Evolutionary conservation across 2,329 filamentous ascomycete species (phyloP), one percentile per base, ranked within the genome.

Genomic region (Sclerotinia minor): DNA sequence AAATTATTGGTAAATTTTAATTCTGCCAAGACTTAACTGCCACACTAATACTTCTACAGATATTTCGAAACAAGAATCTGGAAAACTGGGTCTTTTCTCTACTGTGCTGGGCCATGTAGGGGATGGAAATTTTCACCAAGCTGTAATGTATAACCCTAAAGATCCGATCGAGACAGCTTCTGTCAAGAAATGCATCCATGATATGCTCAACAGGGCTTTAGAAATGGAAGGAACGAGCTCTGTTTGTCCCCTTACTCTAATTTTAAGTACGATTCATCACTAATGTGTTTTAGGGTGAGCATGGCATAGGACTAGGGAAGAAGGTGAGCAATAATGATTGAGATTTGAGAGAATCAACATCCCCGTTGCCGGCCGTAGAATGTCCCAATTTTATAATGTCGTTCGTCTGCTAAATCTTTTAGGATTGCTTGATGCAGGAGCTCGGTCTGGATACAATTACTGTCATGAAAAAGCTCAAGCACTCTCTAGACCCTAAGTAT

Each of bases 201-300:
- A 91, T 72, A 96, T 97, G 92, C 91, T 96, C 24, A 85, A 90
- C 73, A 86, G 91, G 19, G 94, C 92, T 2, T 79, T 97, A 21
- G 91, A 94, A 70, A 96, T 97, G 93, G 93, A 96, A 69, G 92
- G 93, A 1, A 96, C 93, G 2, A 94, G 91, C 77, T 95, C 92
- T 1, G 81, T 81, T 63, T 50, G 69, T 70, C 19, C 15, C 9
- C 45, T 35, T 17, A 21, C 4, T 4, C 2, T 5, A 4, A 4
- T 58, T 21, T 21, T 19, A 38, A 8, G 52, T 19, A 26, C 9
- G 7, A 6, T 24, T 8, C 6, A 38, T 5, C 50, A 13, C n/a
- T 54, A 2, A 26, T 17, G 35, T 21, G 19, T 77, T 75, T 69
- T 38, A 72, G 74, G 92, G 92, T 47, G 93, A 96, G 78, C 92